phyloP scores from a whole-genome alignment of 345 rosid species.

The Carallia brachiata region DNA sequence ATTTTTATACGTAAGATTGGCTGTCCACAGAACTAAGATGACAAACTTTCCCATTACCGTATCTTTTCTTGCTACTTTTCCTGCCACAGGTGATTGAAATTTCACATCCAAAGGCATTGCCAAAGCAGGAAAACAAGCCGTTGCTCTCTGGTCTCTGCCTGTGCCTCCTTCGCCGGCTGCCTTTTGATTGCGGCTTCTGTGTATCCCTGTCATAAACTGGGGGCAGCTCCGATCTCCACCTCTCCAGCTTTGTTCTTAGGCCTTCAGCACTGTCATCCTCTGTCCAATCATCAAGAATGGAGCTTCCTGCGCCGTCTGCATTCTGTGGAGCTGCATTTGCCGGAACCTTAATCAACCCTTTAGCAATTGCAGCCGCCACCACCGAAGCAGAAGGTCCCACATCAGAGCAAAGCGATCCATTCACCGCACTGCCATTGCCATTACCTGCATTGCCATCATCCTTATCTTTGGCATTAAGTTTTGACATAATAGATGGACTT shows the following conservation, averaged over 20 bases:
- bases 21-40: constrained; percentile 43
- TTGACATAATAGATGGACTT: neutral
- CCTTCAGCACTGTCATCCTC: constrained; percentile 47
- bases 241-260: constrained; percentile 53
- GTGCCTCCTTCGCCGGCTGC: constrained; percentile 15
- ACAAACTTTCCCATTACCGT: constrained; percentile 33
- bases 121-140: constrained; percentile 77
- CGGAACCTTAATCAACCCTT: constrained; percentile 58
- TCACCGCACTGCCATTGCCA: constrained; percentile 53
- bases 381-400: constrained; percentile 95
- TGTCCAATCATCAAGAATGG: constrained; percentile 53
- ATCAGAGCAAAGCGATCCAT: constrained; percentile 60
- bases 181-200: constrained; percentile 15
- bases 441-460: neutral
- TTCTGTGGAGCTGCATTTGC: constrained; percentile 20
- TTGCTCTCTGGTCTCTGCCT: constrained; percentile 25
- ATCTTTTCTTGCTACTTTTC: constrained; percentile 33
- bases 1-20: constrained; percentile 10
- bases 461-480: constrained; percentile 5
- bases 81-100: constrained; percentile 87
- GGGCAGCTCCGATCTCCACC: constrained; percentile 66
- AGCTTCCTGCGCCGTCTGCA: constrained; percentile 31
- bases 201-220: constrained; percentile 29
- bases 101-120: constrained; percentile 69
- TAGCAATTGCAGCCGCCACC: constrained; percentile 93